phyloP scores from a whole-genome alignment of 2,329 filamentous ascomycete species.

The Dichotomopilus funicola region DNA sequence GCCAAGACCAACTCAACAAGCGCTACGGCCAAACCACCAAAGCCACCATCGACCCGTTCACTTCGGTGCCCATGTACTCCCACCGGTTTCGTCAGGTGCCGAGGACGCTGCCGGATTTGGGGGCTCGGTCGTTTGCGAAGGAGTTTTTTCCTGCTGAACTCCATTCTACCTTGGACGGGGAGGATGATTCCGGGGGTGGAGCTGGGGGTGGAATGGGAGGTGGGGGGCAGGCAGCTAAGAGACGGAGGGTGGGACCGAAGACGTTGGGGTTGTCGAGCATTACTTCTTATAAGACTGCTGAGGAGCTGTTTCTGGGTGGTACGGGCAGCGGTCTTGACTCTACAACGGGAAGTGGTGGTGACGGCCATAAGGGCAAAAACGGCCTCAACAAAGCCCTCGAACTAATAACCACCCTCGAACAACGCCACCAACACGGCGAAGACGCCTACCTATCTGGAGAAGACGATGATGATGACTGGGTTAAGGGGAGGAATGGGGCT shows the following conservation, averaged over 20 bases:
- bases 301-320: conserved; percentile 42
- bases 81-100: conserved; percentile 47
- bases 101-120: conserved; percentile 49
- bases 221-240: conserved; percentile 26
- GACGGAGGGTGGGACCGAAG: conserved; percentile 32
- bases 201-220: conserved; percentile 24
- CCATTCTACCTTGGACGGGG: conserved; percentile 47
- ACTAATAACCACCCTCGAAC: conserved; percentile 38
- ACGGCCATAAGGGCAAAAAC: too few relatives aligned
- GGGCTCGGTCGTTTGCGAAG: conserved; percentile 39
- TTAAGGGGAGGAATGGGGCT: conserved; percentile 36
- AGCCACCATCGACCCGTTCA: conserved; percentile 52
- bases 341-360: too few relatives aligned
- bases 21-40: conserved; percentile 49
- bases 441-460: conserved; percentile 40
- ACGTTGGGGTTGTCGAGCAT: conserved; percentile 42
- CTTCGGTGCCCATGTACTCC: conserved; percentile 52
- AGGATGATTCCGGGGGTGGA: conserved; percentile 29
- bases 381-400: conserved; percentile 36
- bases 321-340: conserved; percentile 21
- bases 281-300: conserved; percentile 43
- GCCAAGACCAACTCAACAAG: conserved; percentile 53
- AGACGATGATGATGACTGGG: conserved; percentile 46
- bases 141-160: conserved; percentile 53
- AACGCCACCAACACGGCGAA: conserved; percentile 30